Conservation (phyloP, 2,329 filamentous ascomycete genomes). For the Pyricularia sp. region DNA sequence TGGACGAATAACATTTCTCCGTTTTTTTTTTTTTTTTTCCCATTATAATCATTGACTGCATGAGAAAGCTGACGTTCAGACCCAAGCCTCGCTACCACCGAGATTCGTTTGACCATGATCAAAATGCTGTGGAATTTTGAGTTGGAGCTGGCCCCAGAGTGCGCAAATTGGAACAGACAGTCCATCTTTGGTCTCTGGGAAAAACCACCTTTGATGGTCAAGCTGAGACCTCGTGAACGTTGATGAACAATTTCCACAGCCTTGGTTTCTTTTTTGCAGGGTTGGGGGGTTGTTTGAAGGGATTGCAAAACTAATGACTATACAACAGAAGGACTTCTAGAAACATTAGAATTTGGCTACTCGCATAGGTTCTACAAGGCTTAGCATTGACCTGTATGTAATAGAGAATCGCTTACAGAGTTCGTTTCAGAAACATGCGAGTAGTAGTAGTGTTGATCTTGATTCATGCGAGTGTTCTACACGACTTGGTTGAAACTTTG, state of each 20-base stretch:
- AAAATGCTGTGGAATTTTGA: constrained; percentile 37
- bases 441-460: too few relatives aligned
- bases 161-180: constrained; percentile 18
- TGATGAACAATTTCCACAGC: background rate
- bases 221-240: background rate
- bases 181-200: background rate
- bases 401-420: too few relatives aligned
- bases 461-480: too few relatives aligned
- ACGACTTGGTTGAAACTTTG: too few relatives aligned
- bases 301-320: too few relatives aligned
- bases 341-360: too few relatives aligned
- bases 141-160: constrained; percentile 23
- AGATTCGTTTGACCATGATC: constrained; percentile 35
- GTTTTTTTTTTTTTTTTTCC: background rate
- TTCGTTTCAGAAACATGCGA: too few relatives aligned
- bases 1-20: too few relatives aligned
- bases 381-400: too few relatives aligned
- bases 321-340: too few relatives aligned
- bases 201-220: constrained; percentile 2
- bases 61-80: background rate
- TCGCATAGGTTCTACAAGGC: too few relatives aligned
- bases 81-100: constrained; percentile 31
- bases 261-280: background rate
- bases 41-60: background rate
- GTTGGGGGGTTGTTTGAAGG: too few relatives aligned